Percentiles rank a stretch among this genome's conserved stretches.
These are phyloP conservation scores for Kingdonia uniflora DNA, from an alignment of 164 flowering plant genomes.

Conservation along the genomic window DNA sequence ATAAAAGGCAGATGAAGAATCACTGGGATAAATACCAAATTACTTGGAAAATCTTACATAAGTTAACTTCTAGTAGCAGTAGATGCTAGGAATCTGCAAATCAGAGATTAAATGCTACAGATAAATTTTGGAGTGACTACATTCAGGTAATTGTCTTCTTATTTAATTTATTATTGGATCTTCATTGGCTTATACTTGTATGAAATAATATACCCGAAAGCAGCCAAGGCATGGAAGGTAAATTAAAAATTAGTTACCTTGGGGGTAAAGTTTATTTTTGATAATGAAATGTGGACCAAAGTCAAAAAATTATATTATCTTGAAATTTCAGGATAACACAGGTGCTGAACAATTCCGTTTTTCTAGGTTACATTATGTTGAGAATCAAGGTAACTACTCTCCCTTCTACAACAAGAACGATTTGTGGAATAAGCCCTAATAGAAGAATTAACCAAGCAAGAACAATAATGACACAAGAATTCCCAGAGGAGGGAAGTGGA, in stretches of 20 bases:
- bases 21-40: background rate
- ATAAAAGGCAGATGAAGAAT: background rate
- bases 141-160: background rate
- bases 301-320: background rate
- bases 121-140: slow-evolving; percentile 1
- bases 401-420: too few species aligned
- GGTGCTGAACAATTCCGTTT: background rate
- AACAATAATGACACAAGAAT: too few species aligned
- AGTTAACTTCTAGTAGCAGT: background rate
- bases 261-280: too few species aligned
- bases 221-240: too few species aligned
- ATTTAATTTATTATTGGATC: background rate
- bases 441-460: too few species aligned
- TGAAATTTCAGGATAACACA: background rate
- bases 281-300: background rate
- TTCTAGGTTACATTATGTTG: background rate
- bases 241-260: too few species aligned
- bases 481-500: too few species aligned
- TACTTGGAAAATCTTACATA: background rate
- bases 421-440: too few species aligned
- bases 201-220: too few species aligned
- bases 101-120: background rate
- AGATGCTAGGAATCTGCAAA: background rate
- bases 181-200: background rate
- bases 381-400: too few species aligned